Evolutionary conservation across 1,284 basidiomycete species (phyloP), one percentile per base, ranked within the genome.

Genomic region (Cryptococcus floricola): DNA sequence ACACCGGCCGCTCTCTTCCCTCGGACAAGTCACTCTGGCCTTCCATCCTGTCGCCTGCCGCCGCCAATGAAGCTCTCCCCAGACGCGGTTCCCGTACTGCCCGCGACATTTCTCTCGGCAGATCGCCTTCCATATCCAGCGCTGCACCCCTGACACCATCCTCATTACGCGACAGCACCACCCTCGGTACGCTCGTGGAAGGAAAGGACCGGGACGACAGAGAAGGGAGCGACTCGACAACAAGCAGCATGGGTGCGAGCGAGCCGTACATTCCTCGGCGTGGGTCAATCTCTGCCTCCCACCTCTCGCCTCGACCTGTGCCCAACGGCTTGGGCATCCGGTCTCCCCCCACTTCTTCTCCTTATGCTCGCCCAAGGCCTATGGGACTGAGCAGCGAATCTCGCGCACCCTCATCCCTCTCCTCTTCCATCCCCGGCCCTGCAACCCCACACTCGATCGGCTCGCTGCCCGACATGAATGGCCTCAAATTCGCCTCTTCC

Each of bases 1-100:
- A 82, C 12, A 67, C 69, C 44, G 86, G 87, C 9, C 84, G 85
- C 4, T 91, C 90, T 3, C 81, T 98, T 7, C 95, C 95, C 0
- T 91, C 91, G 59, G 93, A 98, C 74, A 90, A 93, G 85, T 79
- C 81, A 84, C 60, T 92, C 81, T 66, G 81, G 82, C 82, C 82
- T 0, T 78, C 78, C 6, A 80, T 81, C 16, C 76, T 82, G 16
- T 80, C 80, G 10, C 61, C 60, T 2, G 55, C 50, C 7, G 85
- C 57, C 16, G 58, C 64, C 25, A 47, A 64, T 19, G 57, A 47
- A 53, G 48, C 48, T 45, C 49, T 39, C 39, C 61, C 55, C 41
- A 60, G 60, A 5, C 62, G 62, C 39, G 57, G 59, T 37, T 59
- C 54, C 54, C 72, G 65, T 59, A 64, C 56, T 53, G 66, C 60